These are phyloP conservation scores for Xylariaceae sp. DNA, from an alignment of 2,329 filamentous ascomycete genomes.

Conservation along the genomic window DNA sequence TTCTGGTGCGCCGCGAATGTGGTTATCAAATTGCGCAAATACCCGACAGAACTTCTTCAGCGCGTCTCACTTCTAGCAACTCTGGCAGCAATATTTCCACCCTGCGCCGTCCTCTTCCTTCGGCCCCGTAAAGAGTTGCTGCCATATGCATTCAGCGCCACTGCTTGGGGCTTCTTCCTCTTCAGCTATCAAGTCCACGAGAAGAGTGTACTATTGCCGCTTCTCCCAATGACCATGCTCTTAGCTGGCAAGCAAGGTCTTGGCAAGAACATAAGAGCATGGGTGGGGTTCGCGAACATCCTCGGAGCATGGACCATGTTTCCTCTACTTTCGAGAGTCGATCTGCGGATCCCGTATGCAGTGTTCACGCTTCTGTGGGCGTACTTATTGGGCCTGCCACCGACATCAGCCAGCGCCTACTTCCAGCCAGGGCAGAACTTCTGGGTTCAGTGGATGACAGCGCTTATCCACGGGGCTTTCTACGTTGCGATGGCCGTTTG, in stretches of 20 bases:
- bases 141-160: conserved; percentile 72
- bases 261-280: conserved; percentile 67
- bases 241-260: conserved; percentile 73
- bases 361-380: conserved; percentile 84
- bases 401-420: conserved; percentile 64
- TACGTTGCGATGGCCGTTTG: conserved; percentile 73
- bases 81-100: conserved; percentile 65
- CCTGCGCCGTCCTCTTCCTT: conserved; percentile 72
- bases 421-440: conserved; percentile 41
- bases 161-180: conserved; percentile 94
- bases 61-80: conserved; percentile 68
- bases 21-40: conserved; percentile 75
- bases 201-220: conserved; percentile 87
- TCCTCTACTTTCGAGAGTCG: conserved; percentile 78
- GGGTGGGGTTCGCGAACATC: conserved; percentile 94
- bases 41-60: conserved; percentile 65
- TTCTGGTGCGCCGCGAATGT: conserved; percentile 94
- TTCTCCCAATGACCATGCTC: conserved; percentile 88
- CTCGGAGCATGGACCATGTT: conserved; percentile 91
- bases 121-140: conserved; percentile 70
- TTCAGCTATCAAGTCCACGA: conserved; percentile 98
- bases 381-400: conserved; percentile 81
- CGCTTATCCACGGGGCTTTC: conserved; percentile 64
- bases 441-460: conserved; percentile 51
- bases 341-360: conserved; percentile 74